These are phyloP conservation scores for Centaurea solstitialis DNA, from an alignment of 129 eudicot genomes.

Conservation along the genomic window DNA sequence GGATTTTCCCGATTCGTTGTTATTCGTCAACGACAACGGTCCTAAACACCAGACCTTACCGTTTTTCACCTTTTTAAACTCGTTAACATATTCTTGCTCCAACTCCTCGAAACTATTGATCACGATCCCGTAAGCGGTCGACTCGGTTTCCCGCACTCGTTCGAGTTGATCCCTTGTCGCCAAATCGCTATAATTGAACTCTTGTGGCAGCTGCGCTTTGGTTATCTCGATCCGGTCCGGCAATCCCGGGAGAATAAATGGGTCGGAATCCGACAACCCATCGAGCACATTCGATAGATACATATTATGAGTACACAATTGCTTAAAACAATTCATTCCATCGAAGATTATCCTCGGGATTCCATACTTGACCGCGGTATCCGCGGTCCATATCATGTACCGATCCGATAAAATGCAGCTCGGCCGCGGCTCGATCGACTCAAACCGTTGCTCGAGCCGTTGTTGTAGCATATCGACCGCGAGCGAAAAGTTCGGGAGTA, in stretches of 20 bases:
- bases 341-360: conserved; percentile 58
- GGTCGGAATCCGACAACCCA: conserved; percentile 23
- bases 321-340: conserved; percentile 54
- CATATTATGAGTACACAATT: conserved; percentile 40
- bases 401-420: conserved; percentile 48
- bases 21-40: conserved; percentile 56
- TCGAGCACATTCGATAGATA: conserved; percentile 12
- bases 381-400: conserved; percentile 39
- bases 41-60: conserved; percentile 68
- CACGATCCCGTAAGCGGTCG: conserved; percentile 41
- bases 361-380: conserved; percentile 35
- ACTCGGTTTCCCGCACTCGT: conserved; percentile 28
- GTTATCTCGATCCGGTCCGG: conserved; percentile 55
- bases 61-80: conserved; percentile 34
- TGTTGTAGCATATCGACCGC: conserved; percentile 39
- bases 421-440: conserved; percentile 42
- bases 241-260: conserved; percentile 55
- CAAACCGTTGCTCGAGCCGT: conserved; percentile 33
- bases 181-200: conserved; percentile 24
- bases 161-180: conserved; percentile 20
- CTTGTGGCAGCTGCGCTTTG: conserved; percentile 35
- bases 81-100: conserved; percentile 54
- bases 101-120: conserved; percentile 65
- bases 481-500: conserved; percentile 20
- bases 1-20: conserved; percentile 21